Percentiles rank a stretch among this genome's conserved stretches.
These are phyloP conservation scores for Pterocarpus santalinus DNA, from an alignment of 306 rosid species.

Conservation along the genomic window DNA sequence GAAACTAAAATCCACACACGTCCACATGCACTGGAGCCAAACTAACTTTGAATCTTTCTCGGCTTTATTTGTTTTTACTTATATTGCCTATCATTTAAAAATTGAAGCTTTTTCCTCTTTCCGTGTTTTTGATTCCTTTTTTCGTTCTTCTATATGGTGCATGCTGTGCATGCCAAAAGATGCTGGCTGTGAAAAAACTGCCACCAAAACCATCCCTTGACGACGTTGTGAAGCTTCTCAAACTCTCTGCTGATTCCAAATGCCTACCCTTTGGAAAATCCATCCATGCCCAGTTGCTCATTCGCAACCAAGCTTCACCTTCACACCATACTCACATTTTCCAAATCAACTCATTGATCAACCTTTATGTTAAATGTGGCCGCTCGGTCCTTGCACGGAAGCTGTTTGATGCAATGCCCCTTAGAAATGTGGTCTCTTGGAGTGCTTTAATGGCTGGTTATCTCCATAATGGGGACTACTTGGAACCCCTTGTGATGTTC, in stretches of 20 bases:
- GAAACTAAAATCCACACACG: too few relatives aligned
- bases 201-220: slow-evolving; percentile 34
- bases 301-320: slow-evolving; percentile 44
- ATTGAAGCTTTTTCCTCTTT: neutral
- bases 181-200: slow-evolving; percentile 13
- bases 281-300: slow-evolving; percentile 61
- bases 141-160: neutral
- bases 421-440: slow-evolving; percentile 68
- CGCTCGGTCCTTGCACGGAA: slow-evolving; percentile 52
- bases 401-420: slow-evolving; percentile 62
- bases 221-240: slow-evolving; percentile 58
- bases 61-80: too few relatives aligned
- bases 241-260: slow-evolving; percentile 55
- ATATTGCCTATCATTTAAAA: too few relatives aligned
- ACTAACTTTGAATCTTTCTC: too few relatives aligned
- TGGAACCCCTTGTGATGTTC: slow-evolving; percentile 60
- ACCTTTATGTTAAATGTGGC: slow-evolving; percentile 57
- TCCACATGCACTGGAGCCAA: too few relatives aligned
- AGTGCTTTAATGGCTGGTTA: slow-evolving; percentile 68
- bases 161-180: neutral
- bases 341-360: slow-evolving; percentile 60
- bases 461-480: slow-evolving; percentile 54
- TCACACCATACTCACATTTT: slow-evolving; percentile 33
- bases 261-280: slow-evolving; percentile 57
- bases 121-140: neutral